These are phyloP conservation scores for Pythium sukuiense DNA, from an alignment of 352 stramenopile species.

Conservation along the genomic window DNA sequence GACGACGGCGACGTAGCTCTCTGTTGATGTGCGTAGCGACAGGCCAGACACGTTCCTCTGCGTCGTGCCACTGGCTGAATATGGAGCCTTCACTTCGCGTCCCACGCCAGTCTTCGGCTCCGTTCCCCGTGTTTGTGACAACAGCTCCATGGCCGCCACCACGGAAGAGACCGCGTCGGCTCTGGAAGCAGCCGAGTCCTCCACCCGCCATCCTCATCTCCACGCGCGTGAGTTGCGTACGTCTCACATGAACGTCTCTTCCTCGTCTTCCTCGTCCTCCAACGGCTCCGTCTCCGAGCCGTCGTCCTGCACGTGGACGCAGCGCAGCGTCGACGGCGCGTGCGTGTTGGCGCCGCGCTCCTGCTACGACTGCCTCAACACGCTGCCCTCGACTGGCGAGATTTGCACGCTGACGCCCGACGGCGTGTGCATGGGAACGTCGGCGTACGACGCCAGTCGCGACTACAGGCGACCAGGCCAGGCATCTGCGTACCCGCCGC, in stretches of 20 bases:
- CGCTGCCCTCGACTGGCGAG: slow-evolving; percentile 31
- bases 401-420: slow-evolving; percentile 48
- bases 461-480: slow-evolving; percentile 50
- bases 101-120: neutral
- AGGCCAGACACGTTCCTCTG: slow-evolving; percentile 20
- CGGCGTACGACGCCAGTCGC: slow-evolving; percentile 41
- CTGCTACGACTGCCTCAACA: slow-evolving; percentile 28
- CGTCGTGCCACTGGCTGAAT: slow-evolving; percentile 9
- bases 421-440: slow-evolving; percentile 44
- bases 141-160: neutral
- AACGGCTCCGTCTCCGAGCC: neutral
- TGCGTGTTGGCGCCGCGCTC: slow-evolving; percentile 51
- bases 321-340: slow-evolving; percentile 22
- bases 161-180: neutral
- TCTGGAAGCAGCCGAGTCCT: neutral
- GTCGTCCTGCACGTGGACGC: slow-evolving; percentile 51
- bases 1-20: neutral
- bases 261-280: slow-evolving; percentile 10
- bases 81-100: slow-evolving; percentile 3
- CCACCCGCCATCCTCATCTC: neutral
- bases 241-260: slow-evolving; percentile 20
- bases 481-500: slow-evolving; percentile 37
- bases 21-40: slow-evolving; percentile 2
- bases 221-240: slow-evolving; percentile 12
- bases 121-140: slow-evolving; percentile 10